A percentile compares a stretch with the other conserved stretches of the same genome.
Conservation (phyloP, 225 moss, liverwort and hornwort genomes). For the Pseudisothecium myosuroides region DNA sequence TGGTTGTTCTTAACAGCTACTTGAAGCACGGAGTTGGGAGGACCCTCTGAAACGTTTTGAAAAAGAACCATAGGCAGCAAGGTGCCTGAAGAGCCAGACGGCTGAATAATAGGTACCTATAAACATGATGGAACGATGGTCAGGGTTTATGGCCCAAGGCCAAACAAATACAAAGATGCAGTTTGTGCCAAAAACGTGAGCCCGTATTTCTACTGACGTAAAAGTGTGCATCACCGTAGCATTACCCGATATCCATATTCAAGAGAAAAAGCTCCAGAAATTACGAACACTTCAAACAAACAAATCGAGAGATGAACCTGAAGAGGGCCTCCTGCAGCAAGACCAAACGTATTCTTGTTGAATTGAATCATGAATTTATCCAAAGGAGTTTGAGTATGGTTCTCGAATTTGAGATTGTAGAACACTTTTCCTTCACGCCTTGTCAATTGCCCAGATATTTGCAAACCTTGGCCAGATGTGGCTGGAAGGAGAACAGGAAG, state of each 20-base stretch:
- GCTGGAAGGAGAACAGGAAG: conserved; percentile 73
- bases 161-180: neutral
- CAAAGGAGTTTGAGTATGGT: conserved; percentile 59
- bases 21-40: conserved; percentile 76
- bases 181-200: neutral
- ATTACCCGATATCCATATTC: neutral
- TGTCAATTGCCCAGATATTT: conserved; percentile 65
- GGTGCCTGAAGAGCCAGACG: conserved; percentile 54
- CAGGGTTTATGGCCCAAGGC: neutral
- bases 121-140: neutral
- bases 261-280: neutral
- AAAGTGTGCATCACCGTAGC: neutral
- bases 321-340: conserved; percentile 86
- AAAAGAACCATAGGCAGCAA: conserved; percentile 85
- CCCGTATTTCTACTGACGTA: neutral
- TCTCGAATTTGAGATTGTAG: conserved; percentile 84
- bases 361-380: conserved; percentile 97
- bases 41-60: conserved; percentile 78
- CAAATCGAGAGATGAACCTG: conserved; percentile 34
- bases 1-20: conserved; percentile 98
- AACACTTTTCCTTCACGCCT: conserved; percentile 84
- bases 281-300: neutral
- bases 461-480: conserved; percentile 78
- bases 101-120: conserved; percentile 70
- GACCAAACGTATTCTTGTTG: conserved; percentile 93